Evolutionary conservation across 805 yeast species (phyloP).

Genomic region (Wickerhamomyces sydowiorum): DNA sequence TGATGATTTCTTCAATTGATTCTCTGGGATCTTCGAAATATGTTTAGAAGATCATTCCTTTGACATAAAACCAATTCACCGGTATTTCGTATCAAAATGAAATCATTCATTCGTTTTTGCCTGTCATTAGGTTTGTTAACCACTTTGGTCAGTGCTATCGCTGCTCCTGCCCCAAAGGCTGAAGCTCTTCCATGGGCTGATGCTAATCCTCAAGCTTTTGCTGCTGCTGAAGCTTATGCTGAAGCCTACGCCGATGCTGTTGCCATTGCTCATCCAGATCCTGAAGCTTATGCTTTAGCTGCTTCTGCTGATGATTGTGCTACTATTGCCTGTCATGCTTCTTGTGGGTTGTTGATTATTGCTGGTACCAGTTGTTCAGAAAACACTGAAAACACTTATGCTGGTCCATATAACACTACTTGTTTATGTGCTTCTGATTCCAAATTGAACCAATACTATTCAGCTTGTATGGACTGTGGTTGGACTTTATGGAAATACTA

Average conservation of each 20-base stretch:
- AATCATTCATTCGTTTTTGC: neutral
- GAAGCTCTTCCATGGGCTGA: neutral
- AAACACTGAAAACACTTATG: conserved; percentile 11
- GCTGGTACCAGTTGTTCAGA: conserved; percentile 23
- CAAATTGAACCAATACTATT: conserved; percentile 9
- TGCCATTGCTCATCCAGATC: conserved; percentile 4
- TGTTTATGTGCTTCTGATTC: conserved; percentile 13
- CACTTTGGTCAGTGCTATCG: neutral
- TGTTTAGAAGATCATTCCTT: no score
- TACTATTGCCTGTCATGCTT: conserved; percentile 22
- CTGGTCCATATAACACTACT: conserved; percentile 4
- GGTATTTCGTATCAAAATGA: neutral
- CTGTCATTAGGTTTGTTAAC: neutral
- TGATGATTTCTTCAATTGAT: no score
- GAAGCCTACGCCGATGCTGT: conserved; percentile 2
- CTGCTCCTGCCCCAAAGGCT: neutral
- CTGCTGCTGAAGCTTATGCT: conserved; percentile 1
- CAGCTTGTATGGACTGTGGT: conserved; percentile 27
- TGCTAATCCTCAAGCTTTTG: neutral
- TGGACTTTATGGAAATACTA: conserved; percentile 29
- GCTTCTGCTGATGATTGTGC: conserved; percentile 8
- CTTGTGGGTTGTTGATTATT: conserved; percentile 24
- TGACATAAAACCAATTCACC: no score
- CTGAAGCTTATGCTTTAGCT: conserved; percentile 18
- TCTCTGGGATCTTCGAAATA: no score